Percentiles rank a stretch among this genome's conserved stretches.
Conservation (phyloP, 1,284 basidiomycete species). For the Caloboletus firmus region DNA sequence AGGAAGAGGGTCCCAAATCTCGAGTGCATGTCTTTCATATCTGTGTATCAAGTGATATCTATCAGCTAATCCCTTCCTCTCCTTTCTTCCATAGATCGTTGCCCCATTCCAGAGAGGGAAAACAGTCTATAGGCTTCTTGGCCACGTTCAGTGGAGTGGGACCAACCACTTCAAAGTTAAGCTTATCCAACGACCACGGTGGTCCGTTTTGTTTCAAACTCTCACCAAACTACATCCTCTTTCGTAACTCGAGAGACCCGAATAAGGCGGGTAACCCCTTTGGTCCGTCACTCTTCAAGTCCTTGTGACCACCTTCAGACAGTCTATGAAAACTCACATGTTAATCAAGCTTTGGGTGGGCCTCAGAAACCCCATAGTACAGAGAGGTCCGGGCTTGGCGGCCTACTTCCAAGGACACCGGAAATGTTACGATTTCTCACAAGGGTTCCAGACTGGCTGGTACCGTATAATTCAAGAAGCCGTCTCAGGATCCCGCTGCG, state of each 20-base stretch:
- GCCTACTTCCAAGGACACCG: neutral
- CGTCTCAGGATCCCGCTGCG: neutral
- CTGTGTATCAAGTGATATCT: conserved; percentile 15
- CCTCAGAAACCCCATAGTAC: conserved; percentile 17
- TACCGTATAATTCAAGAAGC: neutral
- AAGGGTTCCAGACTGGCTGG: neutral
- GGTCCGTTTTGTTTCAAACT: neutral
- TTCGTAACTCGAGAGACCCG: neutral
- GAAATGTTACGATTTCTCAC: neutral
- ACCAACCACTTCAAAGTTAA: neutral
- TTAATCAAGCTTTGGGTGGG: neutral
- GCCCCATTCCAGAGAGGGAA: neutral
- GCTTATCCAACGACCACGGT: neutral
- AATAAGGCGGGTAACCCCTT: neutral
- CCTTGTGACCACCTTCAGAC: neutral
- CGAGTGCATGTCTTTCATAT: conserved; percentile 16
- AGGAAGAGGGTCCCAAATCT: neutral
- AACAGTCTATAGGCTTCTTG: neutral
- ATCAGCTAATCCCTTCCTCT: neutral
- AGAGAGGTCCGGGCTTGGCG: neutral
- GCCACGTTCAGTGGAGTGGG: neutral
- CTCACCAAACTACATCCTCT: no score
- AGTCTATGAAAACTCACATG: conserved; percentile 2
- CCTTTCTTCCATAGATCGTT: neutral
- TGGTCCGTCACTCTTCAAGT: no score